Base-by-base conservation (phyloP, 352 stramenopile genomes). In the Chrysophaeum taylorii region DNA sequence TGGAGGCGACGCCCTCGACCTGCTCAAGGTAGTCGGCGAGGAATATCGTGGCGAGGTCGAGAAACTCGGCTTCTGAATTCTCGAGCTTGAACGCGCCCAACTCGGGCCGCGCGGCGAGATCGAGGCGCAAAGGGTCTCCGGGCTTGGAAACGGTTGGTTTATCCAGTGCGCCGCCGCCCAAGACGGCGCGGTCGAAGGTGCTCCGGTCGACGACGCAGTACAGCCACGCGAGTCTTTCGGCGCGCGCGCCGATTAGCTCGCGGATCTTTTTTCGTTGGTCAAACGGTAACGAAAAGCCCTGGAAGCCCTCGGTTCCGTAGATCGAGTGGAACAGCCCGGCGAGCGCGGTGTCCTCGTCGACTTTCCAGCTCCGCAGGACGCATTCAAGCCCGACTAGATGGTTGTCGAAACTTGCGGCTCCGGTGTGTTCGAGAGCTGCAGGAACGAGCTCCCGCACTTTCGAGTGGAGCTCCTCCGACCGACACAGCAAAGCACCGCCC, bases 241-340 rank as follows among this genome's bases (percentile, higher is more conserved):
- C 75, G 43, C 80, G 75, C 50, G 75, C 37, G 18, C 83, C 83
- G 71, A 89, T 86, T 41, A 87, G 64, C 0, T 71, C 41, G 54
- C 74, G 73, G 52, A 85, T 84, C 69, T 75, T 68, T 39, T 57
- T 42, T 61, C 81, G 76, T 67, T 82, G 71, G 38, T 36, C 61
- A 5, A 89, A 48, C 45, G 81, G 75, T 25, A 88, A 70, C 33
- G 79, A 77, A 71, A 84, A 86, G 29, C 83, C 83, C 76, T 89
- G 82, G 71, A 89, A 89, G 39, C 83, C 83, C 76, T 89, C 83
- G 21, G 83, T 89, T 4, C 82, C 83, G 73, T 89, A 89, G 71
- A 89, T 84, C 2, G 70, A 81, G 78, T 89, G 83, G 71, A 89
- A 89, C 4, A 89, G 73, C 27, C 81, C 83, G 29, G 83, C 81